Base-by-base conservation (phyloP, 345 rosid species). In the Dipteronia dyeriana region DNA sequence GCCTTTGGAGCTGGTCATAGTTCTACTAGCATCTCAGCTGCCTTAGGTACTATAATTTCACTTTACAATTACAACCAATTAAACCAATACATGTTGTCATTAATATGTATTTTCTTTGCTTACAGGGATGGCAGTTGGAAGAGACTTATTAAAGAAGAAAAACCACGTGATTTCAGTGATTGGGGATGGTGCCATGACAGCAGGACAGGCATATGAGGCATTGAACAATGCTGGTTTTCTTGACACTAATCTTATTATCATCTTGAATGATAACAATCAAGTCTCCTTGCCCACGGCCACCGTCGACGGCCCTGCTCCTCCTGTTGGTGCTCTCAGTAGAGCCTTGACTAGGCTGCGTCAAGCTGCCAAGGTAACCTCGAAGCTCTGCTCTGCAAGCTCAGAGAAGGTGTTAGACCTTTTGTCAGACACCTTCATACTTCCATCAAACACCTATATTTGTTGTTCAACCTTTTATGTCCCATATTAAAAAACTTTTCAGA, bases 1-100 rank as follows among this genome's bases (percentile, higher is more conserved):
- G 87, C 87, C 1, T 88, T 88, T 68, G 88, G 91, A 13, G 84
- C 68, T 59, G 90, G 91, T 25, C 91, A 88, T 23, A 88, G 90
- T 64, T 88, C 91, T 5, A 88, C 91, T 1, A 86, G 88, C 78
- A 88, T 88, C 57, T 88, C 91, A 3, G 88, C 91, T 45, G 87
- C 85, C 6, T 69, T 88, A 69, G 88, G 90, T 86, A 83, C 20
- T 6, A 34, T 6, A 34, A 5, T 34, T 34, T 34, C 38, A 34
- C 38, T 34, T 34, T 34, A 34, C 38, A 34, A 34, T 34, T 34
- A 34, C 38, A 34, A 34, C 38, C 38, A 34, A 4, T 34, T 34
- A 34, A 34, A 34, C 38, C 38, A 34, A 34, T 34, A 34, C 4
- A 34, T 34, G 38, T 41, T 41, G 11, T 41, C 45, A 41, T 41